Conservation (phyloP, 2,329 filamentous ascomycete species). For the Xylaria sp. region DNA sequence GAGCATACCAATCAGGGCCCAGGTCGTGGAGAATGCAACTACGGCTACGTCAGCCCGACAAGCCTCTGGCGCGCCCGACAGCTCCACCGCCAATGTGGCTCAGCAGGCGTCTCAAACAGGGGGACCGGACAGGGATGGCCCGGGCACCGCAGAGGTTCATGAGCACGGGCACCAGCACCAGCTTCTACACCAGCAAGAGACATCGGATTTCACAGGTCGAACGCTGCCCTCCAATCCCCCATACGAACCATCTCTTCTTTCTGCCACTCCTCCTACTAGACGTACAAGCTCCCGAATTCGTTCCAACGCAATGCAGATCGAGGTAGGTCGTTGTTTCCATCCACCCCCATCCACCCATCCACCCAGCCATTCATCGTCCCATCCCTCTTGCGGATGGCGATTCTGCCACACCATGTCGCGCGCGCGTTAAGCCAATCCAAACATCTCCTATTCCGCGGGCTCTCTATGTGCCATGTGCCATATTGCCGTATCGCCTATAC, state of each 20-base stretch:
- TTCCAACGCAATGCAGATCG: conserved; percentile 45
- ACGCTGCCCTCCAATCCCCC: background rate
- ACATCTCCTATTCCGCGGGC: background rate
- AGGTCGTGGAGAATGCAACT: background rate
- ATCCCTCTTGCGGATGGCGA: background rate
- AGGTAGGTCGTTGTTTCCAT: conserved; percentile 39
- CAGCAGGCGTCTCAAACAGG: conserved; percentile 6
- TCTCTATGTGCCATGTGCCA: background rate
- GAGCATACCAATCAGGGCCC: conserved; percentile 6
- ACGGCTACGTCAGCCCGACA: background rate
- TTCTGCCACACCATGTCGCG: background rate
- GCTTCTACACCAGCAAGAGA: background rate
- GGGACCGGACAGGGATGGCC: conserved; percentile 2
- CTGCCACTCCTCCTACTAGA: background rate
- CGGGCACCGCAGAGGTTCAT: conserved; percentile 10
- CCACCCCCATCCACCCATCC: background rate
- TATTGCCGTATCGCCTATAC: background rate
- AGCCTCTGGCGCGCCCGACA: conserved; percentile 4
- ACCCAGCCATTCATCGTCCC: conserved; percentile 1
- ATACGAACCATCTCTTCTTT: background rate
- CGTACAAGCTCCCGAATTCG: conserved; percentile 2
- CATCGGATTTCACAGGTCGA: background rate
- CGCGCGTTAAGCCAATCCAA: background rate
- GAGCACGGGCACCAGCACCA: background rate
- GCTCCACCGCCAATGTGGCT: conserved; percentile 23